A percentile compares a stretch with the other conserved stretches of the same genome.
These are phyloP conservation scores for Aspergillus avenaceus DNA, from an alignment of 495 filamentous ascomycete genomes.

Conservation along the genomic window DNA sequence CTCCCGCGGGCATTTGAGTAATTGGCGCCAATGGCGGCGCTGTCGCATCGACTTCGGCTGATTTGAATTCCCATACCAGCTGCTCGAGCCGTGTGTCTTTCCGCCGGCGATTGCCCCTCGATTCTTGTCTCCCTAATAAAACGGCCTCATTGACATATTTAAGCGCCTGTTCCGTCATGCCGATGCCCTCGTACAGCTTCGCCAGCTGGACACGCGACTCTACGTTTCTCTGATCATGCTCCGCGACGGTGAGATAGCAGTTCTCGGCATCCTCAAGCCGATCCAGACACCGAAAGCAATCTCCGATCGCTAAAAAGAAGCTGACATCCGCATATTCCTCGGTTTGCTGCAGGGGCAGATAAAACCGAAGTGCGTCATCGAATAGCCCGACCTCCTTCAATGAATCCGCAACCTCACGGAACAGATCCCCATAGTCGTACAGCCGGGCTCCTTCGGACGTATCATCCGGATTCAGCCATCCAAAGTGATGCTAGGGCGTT, in stretches of 20 bases:
- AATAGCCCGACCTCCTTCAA: slow-evolving; percentile 55
- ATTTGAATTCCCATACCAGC: slow-evolving; percentile 36
- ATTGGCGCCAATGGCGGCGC: slow-evolving; percentile 8
- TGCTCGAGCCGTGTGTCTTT: slow-evolving; percentile 43
- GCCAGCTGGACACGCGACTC: slow-evolving; percentile 72
- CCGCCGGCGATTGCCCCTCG: slow-evolving; percentile 26
- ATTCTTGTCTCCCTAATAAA: slow-evolving; percentile 47
- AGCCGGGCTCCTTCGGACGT: slow-evolving; percentile 44
- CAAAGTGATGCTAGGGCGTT: slow-evolving; percentile 51
- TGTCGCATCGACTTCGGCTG: slow-evolving; percentile 11
- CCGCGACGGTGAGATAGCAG: slow-evolving; percentile 66
- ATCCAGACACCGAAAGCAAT: slow-evolving; percentile 63
- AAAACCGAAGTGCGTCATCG: slow-evolving; percentile 69
- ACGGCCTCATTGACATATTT: slow-evolving; percentile 71
- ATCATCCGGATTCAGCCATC: slow-evolving; percentile 59
- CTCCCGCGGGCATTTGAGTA: slow-evolving; percentile 26
- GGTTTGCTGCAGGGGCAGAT: slow-evolving; percentile 59
- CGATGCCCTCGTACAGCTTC: slow-evolving; percentile 70
- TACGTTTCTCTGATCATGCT: slow-evolving; percentile 62
- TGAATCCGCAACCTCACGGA: slow-evolving; percentile 65
- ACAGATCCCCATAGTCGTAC: slow-evolving; percentile 67
- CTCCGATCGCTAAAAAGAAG: slow-evolving; percentile 66
- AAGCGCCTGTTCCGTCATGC: slow-evolving; percentile 66
- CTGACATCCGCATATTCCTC: slow-evolving; percentile 55
- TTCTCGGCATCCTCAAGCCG: slow-evolving; percentile 65